phyloP scores from a whole-genome alignment of 1,284 basidiomycete species.

The Ustilago shanxiensis region DNA sequence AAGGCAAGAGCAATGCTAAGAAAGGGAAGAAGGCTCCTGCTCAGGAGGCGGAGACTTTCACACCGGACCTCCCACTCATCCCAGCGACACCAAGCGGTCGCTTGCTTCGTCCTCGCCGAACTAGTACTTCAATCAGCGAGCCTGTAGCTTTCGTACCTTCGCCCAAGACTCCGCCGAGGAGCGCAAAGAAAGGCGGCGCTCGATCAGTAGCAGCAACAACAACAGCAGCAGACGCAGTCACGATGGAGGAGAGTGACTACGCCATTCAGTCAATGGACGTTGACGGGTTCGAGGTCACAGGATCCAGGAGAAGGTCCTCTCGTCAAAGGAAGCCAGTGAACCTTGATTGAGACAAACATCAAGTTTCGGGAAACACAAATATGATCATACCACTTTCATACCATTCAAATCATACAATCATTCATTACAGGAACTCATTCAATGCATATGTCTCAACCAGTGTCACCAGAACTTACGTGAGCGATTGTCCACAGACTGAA shows the following conservation, averaged over 20 bases:
- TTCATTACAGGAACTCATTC: not conserved
- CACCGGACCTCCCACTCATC: not conserved
- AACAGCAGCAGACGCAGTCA: not conserved
- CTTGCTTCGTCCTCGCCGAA: conserved; percentile 22
- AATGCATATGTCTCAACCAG: not conserved
- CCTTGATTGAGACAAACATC: conserved; percentile 19
- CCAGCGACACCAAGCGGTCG: conserved; percentile 20
- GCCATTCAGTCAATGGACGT: conserved; percentile 20
- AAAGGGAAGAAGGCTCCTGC: not conserved
- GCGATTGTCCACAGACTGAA: no score
- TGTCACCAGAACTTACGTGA: not conserved
- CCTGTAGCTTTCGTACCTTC: not conserved
- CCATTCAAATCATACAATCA: not conserved
- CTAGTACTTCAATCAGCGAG: conserved; percentile 12
- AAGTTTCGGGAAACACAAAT: not conserved
- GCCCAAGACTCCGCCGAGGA: conserved; percentile 22
- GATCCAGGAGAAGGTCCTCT: conserved; percentile 23
- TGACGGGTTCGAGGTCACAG: conserved; percentile 33
- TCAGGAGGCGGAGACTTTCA: not conserved
- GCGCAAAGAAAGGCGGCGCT: conserved; percentile 7
- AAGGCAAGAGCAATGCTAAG: conserved; percentile 12
- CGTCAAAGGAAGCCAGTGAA: conserved; percentile 38
- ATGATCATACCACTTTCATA: not conserved
- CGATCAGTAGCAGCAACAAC: not conserved
- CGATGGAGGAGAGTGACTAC: not conserved